Evolutionary conservation across 2,329 filamentous ascomycete species (phyloP), one percentile per base, ranked within the genome.

Genomic region (Ophiostoma himal-ulmi): DNA sequence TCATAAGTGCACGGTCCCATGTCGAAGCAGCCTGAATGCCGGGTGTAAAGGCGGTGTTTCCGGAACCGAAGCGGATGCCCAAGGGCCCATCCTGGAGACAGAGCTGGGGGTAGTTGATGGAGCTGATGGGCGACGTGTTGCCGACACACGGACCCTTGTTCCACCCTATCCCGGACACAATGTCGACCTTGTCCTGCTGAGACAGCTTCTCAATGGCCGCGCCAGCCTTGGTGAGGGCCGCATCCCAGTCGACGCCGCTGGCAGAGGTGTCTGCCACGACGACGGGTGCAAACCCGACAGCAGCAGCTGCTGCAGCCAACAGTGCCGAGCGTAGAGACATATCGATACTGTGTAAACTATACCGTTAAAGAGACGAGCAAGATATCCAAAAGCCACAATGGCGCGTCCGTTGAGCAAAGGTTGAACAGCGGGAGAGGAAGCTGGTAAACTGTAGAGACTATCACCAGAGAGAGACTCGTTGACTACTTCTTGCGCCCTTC

Each of bases 61-160:
- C 86, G 69, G 89, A 86, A 37, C 86, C 87, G 77, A 88, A 93
- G 20, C 92, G 86, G 36, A 96, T 81, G 1, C 92, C 92, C 2
- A 94, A 81, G 0, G 93, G 92, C 0, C 91, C 91, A 76, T 96
- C 92, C 76, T 95, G 91, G 37, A 95, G 81, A 78, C 91, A 95
- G 41, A 94, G 81, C 67, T 86, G 84, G 0, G 91, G 92, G 75
- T 93, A 94, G 71, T 84, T 83, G 73, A 87, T 85, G 17, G 83
- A 81, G 41, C 80, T 78, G 30, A 87, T 83, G 37, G 87, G 80
- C 6, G 82, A 81, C 20, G 86, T 88, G 76, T 89, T 89, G 57
- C 87, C 87, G 8, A 89, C 88, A 75, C 89, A 91, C 72, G 88
- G 84, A 0, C 87, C 89, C 81, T 91, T 71, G 75, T 84, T 82